Conservation (phyloP, 345 rosid genomes). For the Theobroma cacao region DNA sequence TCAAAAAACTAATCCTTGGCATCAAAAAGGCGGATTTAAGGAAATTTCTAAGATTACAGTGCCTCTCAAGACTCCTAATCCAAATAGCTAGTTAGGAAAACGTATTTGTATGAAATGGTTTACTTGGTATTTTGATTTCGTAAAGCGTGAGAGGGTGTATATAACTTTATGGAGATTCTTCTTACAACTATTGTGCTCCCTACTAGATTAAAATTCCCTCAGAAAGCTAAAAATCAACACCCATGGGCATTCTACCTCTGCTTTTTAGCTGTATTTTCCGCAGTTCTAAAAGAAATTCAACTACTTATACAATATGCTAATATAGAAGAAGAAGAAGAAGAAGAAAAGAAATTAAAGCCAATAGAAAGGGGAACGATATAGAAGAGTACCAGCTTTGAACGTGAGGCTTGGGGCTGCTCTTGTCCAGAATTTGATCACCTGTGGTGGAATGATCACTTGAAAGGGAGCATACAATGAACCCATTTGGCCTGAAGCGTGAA, state of each 20-base stretch:
- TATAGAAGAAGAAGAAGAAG: not conserved
- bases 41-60: not conserved
- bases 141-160: not conserved
- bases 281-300: not conserved
- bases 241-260: not conserved
- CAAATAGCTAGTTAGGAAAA: not conserved
- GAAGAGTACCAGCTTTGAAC: conserved; percentile 47
- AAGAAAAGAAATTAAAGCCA: not conserved
- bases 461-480: conserved; percentile 22
- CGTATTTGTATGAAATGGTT: not conserved
- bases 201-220: not conserved
- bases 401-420: conserved; percentile 16
- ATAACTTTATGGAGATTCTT: not conserved
- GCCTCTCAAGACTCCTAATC: not conserved
- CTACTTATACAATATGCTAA: not conserved
- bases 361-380: not conserved
- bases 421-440: conserved; percentile 15
- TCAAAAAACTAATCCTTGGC: not conserved
- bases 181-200: not conserved
- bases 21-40: not conserved
- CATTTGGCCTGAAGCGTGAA: conserved; percentile 17
- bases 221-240: not conserved
- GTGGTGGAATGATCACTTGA: conserved; percentile 20
- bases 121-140: not conserved
- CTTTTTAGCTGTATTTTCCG: not conserved